Percentiles rank a stretch among this genome's conserved stretches.
These are phyloP conservation scores for Leishmania gerbilli DNA, from an alignment of 208 protist species.

Conservation along the genomic window DNA sequence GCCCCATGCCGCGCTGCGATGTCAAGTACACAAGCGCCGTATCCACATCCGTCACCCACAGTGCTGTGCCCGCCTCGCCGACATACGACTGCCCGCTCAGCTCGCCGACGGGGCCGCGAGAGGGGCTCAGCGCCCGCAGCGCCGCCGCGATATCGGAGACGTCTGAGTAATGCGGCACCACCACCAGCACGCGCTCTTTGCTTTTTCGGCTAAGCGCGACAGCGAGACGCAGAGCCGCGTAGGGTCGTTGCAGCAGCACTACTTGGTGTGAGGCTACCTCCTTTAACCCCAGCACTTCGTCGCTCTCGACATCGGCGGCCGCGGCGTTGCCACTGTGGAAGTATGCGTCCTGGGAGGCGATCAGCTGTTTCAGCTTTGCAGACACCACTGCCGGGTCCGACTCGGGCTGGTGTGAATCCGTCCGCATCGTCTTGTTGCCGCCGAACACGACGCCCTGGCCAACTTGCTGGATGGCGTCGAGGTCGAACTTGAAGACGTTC, in stretches of 20 bases:
- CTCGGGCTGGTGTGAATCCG: slow-evolving; percentile 54
- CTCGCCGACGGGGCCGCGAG: slow-evolving; percentile 47
- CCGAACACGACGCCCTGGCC: slow-evolving; percentile 84
- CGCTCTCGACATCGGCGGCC: neutral
- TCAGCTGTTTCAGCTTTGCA: slow-evolving; percentile 41
- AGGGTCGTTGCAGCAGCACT: slow-evolving; percentile 46
- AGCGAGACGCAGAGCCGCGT: slow-evolving; percentile 54
- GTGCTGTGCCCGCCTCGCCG: slow-evolving; percentile 35
- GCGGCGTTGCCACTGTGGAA: neutral
- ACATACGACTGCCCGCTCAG: slow-evolving; percentile 65
- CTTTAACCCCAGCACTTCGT: slow-evolving; percentile 21
- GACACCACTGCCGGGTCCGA: slow-evolving; percentile 42
- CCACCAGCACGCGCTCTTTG: slow-evolving; percentile 69
- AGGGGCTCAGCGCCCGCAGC: slow-evolving; percentile 34
- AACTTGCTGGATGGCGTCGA: slow-evolving; percentile 80
- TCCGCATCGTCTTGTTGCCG: slow-evolving; percentile 67
- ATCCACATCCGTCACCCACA: slow-evolving; percentile 87
- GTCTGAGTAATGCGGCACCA: slow-evolving; percentile 81
- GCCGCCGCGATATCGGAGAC: slow-evolving; percentile 50
- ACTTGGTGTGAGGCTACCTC: slow-evolving; percentile 44
- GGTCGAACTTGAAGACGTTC: slow-evolving; percentile 88
- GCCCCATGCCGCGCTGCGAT: slow-evolving; percentile 57
- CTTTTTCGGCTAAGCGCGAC: slow-evolving; percentile 29
- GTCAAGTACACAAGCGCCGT: slow-evolving; percentile 75
- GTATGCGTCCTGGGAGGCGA: slow-evolving; percentile 34